Evolutionary conservation across 2,329 filamentous ascomycete genomes (phyloP).

Genomic region (Alternaria brassicicola): DNA sequence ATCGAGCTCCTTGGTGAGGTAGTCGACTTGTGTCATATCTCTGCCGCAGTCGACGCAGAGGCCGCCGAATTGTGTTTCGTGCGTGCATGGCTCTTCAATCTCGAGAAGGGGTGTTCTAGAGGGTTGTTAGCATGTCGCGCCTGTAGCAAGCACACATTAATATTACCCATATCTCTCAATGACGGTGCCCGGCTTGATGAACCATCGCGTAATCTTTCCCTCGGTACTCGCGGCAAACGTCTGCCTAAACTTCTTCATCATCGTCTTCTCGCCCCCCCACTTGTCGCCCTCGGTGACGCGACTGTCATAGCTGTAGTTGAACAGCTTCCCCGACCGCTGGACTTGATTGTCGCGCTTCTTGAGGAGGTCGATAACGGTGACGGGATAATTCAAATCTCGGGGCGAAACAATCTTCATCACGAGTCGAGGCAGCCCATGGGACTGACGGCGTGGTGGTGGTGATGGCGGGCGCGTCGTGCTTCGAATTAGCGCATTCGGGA

Average conservation of each 20-base stretch:
- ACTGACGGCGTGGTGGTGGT: conserved; percentile 17
- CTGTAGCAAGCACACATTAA: conserved; percentile 3
- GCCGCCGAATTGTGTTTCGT: conserved; percentile 88
- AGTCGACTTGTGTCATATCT: conserved; percentile 90
- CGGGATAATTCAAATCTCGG: conserved; percentile 79
- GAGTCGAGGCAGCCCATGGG: conserved; percentile 41
- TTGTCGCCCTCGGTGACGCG: conserved; percentile 70
- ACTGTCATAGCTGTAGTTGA: conserved; percentile 87
- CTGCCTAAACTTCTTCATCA: conserved; percentile 72
- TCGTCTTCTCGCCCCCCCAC: conserved; percentile 74
- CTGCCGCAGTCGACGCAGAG: conserved; percentile 92
- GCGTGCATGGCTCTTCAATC: conserved; percentile 88
- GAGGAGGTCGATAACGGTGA: conserved; percentile 85
- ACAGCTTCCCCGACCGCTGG: conserved; percentile 75
- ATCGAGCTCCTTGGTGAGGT: conserved; percentile 79
- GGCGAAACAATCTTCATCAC: conserved; percentile 59
- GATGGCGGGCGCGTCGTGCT: conserved; percentile 36
- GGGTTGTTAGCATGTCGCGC: conserved; percentile 9
- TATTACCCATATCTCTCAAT: conserved; percentile 58
- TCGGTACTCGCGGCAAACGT: conserved; percentile 85
- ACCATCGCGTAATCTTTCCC: conserved; percentile 79
- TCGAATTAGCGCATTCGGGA: conserved; percentile 42
- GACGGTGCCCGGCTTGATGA: conserved; percentile 68
- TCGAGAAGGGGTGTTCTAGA: conserved; percentile 67
- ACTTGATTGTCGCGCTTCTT: conserved; percentile 77